Evolutionary conservation across 2,329 filamentous ascomycete genomes (phyloP).

Genomic region (Blastomyces percursus): DNA sequence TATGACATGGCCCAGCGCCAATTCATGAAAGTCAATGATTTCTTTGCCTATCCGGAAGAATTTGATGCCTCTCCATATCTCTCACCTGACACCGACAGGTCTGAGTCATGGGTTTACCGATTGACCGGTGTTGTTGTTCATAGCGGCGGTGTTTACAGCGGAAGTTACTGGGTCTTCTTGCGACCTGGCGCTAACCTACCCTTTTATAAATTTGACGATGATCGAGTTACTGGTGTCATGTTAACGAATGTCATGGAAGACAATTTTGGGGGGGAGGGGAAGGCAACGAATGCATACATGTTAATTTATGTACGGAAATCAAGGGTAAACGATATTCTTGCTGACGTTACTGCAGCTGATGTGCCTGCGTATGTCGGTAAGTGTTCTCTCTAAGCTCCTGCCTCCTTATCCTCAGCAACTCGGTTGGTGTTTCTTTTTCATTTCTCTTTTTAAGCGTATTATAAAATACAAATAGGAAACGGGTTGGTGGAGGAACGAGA

Average conservation of each 20-base stretch:
- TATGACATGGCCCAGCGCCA: constrained; percentile 8
- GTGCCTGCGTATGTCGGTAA: constrained; percentile 1
- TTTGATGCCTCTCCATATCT: constrained; percentile 15
- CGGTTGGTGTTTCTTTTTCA: too few species aligned
- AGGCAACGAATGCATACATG: constrained; percentile 8
- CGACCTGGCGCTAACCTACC: neutral
- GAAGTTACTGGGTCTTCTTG: constrained; percentile 7
- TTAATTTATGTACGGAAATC: constrained; percentile 10
- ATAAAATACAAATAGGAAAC: neutral
- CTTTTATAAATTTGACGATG: constrained; percentile 11
- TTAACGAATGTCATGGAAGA: constrained; percentile 8
- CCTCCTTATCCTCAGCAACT: neutral
- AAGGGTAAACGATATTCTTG: constrained; percentile 6
- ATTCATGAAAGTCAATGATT: constrained; percentile 15
- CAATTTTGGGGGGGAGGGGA: constrained; percentile 7
- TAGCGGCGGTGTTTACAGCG: constrained; percentile 5
- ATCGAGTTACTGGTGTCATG: constrained; percentile 7
- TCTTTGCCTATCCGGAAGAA: constrained; percentile 22
- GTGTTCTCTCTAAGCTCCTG: neutral
- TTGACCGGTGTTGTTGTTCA: constrained; percentile 8
- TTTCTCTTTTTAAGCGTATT: neutral
- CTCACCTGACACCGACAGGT: constrained; percentile 4
- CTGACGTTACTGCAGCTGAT: constrained; percentile 3
- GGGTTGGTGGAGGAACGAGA: neutral
- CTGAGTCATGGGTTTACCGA: constrained; percentile 9